Evolutionary conservation across 1,139 yeast genomes (phyloP), one percentile per base, ranked within the genome.

Genomic region (Sugiyamaella novakii): DNA sequence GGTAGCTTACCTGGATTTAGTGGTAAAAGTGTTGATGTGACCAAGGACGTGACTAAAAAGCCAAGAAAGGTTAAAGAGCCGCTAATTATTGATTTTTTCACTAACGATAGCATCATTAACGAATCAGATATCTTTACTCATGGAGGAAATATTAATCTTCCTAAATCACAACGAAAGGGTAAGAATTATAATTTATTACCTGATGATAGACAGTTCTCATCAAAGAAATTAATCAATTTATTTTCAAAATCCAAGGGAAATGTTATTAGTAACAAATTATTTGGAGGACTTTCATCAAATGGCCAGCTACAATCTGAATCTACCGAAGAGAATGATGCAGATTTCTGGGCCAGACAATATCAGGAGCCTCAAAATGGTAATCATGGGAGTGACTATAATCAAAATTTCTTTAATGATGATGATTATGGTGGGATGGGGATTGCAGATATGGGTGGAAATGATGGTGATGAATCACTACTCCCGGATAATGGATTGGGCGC

Each of bases 171-270:
- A 46, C 69, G 76, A 61, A 66, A 64, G 14, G 65, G 75, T 2
- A 70, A 70, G 0, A 66, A 70, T 8, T 69, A 70, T 36, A 74
- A 80, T 54, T 68, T 81, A 30, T 67, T 91, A 14, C 96, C 96
- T 0, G 85, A 78, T 58, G 96, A 88, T 64, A 76, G 79, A 51
- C 83, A 79, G 55, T 88, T 86, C 66, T 78, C 84, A 11, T 83
- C 96, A 0, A 79, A 79, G 41, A 76, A 81, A 54, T 75, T 91
- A 48, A 78, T 87, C 12, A 79, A 78, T 52, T 71, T 87, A 25
- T 87, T 88, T 62, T 70, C 84, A 46, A 87, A 86, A 63, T 94
- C 95, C 1, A 70, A 73, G 14, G 70, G 60, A 17, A 46, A 54
- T 19, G 45, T 58, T 34, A 47, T 52, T n/a, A 50, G 50, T 46